phyloP scores from a whole-genome alignment of 768 basidiomycete genomes.

The Lactarius deliciosus region DNA sequence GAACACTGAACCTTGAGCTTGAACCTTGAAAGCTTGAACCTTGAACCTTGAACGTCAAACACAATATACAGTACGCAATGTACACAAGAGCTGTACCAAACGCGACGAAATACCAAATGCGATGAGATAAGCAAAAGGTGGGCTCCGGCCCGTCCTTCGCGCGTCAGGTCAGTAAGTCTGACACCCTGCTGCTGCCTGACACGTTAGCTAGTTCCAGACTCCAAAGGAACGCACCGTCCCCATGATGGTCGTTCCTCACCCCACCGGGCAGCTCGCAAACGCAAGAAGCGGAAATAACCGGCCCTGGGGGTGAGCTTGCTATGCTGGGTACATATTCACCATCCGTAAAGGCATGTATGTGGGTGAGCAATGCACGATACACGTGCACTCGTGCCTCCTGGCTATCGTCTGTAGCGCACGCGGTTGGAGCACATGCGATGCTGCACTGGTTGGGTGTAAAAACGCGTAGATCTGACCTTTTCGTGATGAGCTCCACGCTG shows the following conservation, averaged over 20 bases:
- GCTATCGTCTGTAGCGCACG: neutral
- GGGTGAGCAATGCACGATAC: neutral
- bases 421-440: neutral
- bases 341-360: neutral
- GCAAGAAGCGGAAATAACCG: neutral
- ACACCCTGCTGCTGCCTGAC: too few species aligned
- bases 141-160: too few species aligned
- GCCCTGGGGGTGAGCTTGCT: neutral
- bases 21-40: too few species aligned
- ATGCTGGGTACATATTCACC: neutral
- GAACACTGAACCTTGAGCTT: too few species aligned
- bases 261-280: neutral
- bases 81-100: too few species aligned
- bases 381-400: neutral
- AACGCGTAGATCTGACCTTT: neutral
- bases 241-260: neutral
- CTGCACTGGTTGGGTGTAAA: neutral
- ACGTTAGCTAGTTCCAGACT: neutral
- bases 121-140: too few species aligned
- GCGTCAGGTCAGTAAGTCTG: too few species aligned
- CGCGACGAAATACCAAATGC: too few species aligned
- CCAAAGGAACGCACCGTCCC: neutral
- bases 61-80: too few species aligned
- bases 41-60: too few species aligned
- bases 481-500: neutral